These are phyloP conservation scores for Hirsutella rhossiliensis DNA, from an alignment of 2,329 filamentous ascomycete genomes.

Conservation along the genomic window DNA sequence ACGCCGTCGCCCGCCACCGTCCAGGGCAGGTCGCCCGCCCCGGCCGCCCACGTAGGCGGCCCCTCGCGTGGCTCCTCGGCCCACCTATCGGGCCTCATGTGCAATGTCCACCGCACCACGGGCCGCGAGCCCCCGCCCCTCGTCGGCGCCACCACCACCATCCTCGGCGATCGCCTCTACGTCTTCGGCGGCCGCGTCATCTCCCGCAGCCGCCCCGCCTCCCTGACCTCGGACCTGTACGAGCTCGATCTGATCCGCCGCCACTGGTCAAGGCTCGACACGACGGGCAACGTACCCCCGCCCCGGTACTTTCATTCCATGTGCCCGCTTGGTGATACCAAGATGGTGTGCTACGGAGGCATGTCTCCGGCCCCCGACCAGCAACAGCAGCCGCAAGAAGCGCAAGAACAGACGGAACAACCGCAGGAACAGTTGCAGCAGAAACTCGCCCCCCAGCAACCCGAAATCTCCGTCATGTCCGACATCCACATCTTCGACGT, in stretches of 20 bases:
- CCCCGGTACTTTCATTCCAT: conserved; percentile 96
- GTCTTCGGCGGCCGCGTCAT: conserved; percentile 88
- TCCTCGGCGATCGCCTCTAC: conserved; percentile 90
- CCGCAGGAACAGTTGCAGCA: background rate
- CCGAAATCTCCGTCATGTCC: conserved; percentile 93
- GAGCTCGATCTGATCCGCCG: conserved; percentile 83
- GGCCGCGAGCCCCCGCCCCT: conserved; percentile 83
- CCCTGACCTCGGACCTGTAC: conserved; percentile 82
- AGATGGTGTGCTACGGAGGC: conserved; percentile 93
- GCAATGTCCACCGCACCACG: conserved; percentile 71
- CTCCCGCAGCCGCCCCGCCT: conserved; percentile 66
- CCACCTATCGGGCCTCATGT: conserved; percentile 55
- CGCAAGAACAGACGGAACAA: too few relatives aligned
- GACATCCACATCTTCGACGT: conserved; percentile 96
- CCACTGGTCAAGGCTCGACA: conserved; percentile 87
- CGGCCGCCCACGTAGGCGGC: conserved; percentile 22
- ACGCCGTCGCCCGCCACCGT: conserved; percentile 42
- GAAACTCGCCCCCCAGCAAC: conserved; percentile 35
- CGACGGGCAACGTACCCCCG: conserved; percentile 72
- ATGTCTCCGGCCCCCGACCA: conserved; percentile 71
- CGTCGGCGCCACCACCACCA: conserved; percentile 89
- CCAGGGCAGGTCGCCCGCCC: conserved; percentile 17
- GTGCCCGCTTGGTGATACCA: conserved; percentile 85
- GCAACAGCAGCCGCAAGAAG: conserved; percentile 21
- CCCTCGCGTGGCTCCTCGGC: conserved; percentile 36